Base-by-base conservation (phyloP, 257 asterid genomes). In the Solanum ossicruentum region DNA sequence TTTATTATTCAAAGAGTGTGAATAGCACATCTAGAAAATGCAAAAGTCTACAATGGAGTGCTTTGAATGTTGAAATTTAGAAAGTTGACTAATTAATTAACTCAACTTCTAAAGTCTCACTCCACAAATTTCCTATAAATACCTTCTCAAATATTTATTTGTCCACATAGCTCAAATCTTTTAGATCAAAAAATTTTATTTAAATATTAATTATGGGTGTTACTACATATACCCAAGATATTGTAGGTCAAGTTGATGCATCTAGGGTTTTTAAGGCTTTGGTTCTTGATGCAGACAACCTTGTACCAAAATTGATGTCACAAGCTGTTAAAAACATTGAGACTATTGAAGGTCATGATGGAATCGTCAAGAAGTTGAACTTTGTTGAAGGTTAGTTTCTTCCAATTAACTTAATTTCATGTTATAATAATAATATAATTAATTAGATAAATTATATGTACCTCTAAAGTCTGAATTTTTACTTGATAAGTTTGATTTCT, bases 201-300 rank as follows among this genome's bases (percentile, higher is more conserved):
- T 72, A 26, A 73, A 36, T 13, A 66, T 28, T 28, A 66, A 28
- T 66, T 16, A 89, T 88, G 92, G 89, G 86, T 69, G 60, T 83
- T 65, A 83, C 82, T 63, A 86, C 86, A 36, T 84, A 52, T n/a
- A 88, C 84, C 13, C 71, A 51, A 10, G 89, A 89, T 84, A 87
- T 81, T 26, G 28, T 84, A 63, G 71, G 88, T 5, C 63, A 87
- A n/a, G 32, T 90, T 86, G 71, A 91, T 1, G 86, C 89, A 8
- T 56, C 81, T 3, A 88, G 84, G 88, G 4, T 92, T 73, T 92
- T 89, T 82, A 89, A 88, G 69, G 91, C 93, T 41, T 10, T 90
- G 15, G 70, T 84, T 52, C 81, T 88, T 8, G 90, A 90, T 60
- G 67, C 87, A 10, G 86, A 89, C 61, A 87, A 71, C 83, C 84